These are phyloP conservation scores for Crataegus laevigata DNA, from an alignment of 306 rosid genomes.

Conservation along the genomic window DNA sequence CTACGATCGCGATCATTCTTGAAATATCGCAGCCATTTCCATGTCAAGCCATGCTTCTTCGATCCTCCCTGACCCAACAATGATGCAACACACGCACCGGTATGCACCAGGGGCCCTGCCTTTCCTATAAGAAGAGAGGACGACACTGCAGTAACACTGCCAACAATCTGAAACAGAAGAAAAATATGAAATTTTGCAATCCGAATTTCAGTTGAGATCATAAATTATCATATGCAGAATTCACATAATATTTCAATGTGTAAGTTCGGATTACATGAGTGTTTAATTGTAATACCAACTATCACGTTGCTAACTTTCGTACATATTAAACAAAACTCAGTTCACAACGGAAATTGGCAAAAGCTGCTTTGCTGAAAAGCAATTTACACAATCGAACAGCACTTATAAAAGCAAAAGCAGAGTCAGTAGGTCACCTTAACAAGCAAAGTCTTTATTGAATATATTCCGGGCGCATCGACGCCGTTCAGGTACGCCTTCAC, in stretches of 20 bases:
- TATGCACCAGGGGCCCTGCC: constrained; percentile 98
- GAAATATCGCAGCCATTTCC: constrained; percentile 75
- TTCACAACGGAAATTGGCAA: background rate
- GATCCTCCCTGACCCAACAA: constrained; percentile 87
- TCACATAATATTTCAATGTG: background rate
- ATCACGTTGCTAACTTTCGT: background rate
- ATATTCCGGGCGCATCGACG: constrained; percentile 84
- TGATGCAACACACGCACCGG: constrained; percentile 90
- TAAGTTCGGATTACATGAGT: background rate
- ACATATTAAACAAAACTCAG: background rate
- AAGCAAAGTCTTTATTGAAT: constrained; percentile 46
- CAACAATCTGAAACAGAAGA: constrained; percentile 54
- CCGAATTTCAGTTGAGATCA: background rate
- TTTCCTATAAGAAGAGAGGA: constrained; percentile 78
- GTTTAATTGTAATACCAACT: background rate
- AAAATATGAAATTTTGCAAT: background rate
- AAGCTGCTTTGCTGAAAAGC: background rate
- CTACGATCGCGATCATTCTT: constrained; percentile 87
- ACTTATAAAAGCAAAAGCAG: background rate
- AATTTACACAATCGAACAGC: background rate
- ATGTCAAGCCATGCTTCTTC: constrained; percentile 52
- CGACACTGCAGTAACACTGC: constrained; percentile 87
- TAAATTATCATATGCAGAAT: background rate
- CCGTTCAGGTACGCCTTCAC: constrained; percentile 96
- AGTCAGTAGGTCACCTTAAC: constrained; percentile 50